Conservation (phyloP, 805 yeast genomes). For the Wickerhamiella domercqiae region DNA sequence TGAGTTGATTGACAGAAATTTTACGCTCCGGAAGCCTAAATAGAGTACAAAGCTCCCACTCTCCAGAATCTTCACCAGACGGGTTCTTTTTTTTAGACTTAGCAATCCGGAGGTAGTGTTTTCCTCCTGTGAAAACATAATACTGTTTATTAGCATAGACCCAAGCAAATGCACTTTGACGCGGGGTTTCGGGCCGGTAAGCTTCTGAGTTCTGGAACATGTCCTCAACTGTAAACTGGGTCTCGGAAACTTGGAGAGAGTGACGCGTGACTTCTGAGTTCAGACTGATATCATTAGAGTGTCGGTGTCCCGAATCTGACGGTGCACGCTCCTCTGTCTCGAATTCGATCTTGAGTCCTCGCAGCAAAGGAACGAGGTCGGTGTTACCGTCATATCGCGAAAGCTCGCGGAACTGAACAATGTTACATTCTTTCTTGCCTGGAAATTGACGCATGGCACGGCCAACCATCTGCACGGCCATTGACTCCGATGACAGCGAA, state of each 20-base stretch:
- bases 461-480: constrained; percentile 80
- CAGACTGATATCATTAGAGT: neutral
- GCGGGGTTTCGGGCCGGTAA: constrained; percentile 10
- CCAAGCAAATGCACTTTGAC: constrained; percentile 11
- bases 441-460: constrained; percentile 60
- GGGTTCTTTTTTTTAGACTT: neutral
- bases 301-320: neutral
- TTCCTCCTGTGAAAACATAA: constrained; percentile 8
- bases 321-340: neutral
- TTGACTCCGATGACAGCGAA: constrained; percentile 61
- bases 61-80: neutral
- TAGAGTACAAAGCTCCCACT: neutral
- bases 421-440: constrained; percentile 50
- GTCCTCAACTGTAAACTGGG: neutral
- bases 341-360: neutral
- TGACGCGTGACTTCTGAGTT: neutral
- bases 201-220: neutral
- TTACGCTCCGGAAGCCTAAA: neutral
- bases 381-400: neutral
- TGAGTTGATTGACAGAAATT: neutral
- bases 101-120: neutral
- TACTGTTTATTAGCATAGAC: constrained; percentile 3
- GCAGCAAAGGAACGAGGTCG: neutral
- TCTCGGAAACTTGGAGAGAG: neutral
- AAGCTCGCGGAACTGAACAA: constrained; percentile 28